A percentile compares a stretch with the other conserved stretches of the same genome.
phyloP scores from a whole-genome alignment of 176 grass and related monocot genomes.

The Hsuehochloa calcarea region DNA sequence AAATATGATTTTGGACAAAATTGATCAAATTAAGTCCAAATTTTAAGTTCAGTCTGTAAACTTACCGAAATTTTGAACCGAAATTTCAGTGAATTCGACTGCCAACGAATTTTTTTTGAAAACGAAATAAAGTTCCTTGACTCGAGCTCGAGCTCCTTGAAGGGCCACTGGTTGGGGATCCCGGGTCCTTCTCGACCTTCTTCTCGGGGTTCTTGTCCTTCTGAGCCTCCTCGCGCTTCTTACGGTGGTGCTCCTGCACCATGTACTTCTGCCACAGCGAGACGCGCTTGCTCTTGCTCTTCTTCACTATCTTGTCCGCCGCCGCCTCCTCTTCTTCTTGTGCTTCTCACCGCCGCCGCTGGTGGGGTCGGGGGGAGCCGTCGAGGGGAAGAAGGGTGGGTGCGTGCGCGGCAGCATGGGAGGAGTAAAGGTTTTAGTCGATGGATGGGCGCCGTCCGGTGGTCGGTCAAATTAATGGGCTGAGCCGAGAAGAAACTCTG shows the following conservation, averaged over 20 bases:
- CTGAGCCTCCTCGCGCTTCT: too few species aligned
- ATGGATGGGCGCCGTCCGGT: background rate
- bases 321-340: background rate
- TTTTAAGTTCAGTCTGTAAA: too few species aligned
- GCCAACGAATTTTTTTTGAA: too few species aligned
- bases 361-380: background rate
- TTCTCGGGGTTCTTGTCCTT: too few species aligned
- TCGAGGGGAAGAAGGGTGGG: background rate
- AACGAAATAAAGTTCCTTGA: too few species aligned
- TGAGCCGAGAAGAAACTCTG: background rate
- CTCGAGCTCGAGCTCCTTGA: too few species aligned
- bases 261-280: slow-evolving; percentile 82
- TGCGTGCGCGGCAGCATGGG: background rate
- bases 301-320: slow-evolving; percentile 64
- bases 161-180: too few species aligned
- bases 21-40: too few species aligned
- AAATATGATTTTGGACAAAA: too few species aligned
- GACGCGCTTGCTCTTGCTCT: slow-evolving; percentile 94
- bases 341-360: background rate
- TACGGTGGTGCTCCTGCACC: slow-evolving; percentile 18
- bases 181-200: too few species aligned
- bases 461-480: background rate
- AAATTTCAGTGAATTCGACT: too few species aligned
- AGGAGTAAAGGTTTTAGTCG: background rate
- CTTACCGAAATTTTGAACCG: too few species aligned